Evolutionary conservation across 2,329 filamentous ascomycete genomes (phyloP).

Genomic region (Neofusicoccum sp.): DNA sequence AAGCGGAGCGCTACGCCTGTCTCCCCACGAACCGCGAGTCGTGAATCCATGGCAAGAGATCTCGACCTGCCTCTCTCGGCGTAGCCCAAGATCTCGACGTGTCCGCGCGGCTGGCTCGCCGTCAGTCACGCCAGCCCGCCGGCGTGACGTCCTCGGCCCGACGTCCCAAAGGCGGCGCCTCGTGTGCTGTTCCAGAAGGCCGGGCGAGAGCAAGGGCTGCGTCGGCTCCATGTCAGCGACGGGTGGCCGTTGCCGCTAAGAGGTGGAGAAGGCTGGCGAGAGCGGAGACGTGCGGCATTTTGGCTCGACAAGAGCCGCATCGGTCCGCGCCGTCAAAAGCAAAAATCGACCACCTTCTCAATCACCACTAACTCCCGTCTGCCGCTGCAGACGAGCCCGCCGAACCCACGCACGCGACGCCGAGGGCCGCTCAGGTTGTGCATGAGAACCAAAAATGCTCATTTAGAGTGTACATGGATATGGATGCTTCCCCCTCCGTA

Average conservation of each 20-base stretch:
- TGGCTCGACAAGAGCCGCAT: not conserved
- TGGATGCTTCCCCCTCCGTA: not conserved
- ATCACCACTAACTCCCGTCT: not conserved
- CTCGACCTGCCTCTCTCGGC: conserved; percentile 6
- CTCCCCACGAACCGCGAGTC: conserved; percentile 22
- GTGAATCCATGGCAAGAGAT: conserved; percentile 1
- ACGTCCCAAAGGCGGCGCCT: no score
- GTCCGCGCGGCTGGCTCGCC: not conserved
- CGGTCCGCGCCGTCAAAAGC: not conserved
- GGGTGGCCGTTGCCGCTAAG: no score
- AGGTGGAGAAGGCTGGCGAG: no score
- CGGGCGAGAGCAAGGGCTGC: no score
- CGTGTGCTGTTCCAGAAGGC: no score
- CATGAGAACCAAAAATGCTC: no score
- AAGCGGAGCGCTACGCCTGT: conserved; percentile 16
- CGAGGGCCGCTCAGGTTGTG: no score
- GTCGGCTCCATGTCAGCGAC: no score
- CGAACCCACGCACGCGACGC: no score
- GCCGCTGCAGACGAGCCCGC: no score
- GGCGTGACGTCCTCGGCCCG: no score
- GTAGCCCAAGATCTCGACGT: not conserved
- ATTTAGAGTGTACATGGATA: not conserved
- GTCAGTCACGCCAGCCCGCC: not conserved
- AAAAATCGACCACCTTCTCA: not conserved
- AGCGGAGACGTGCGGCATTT: not conserved